Percentiles rank a stretch among this genome's conserved stretches.
Evolutionary conservation across 768 basidiomycete genomes (phyloP).

Genomic region (Termitomyces eurrhizus): DNA sequence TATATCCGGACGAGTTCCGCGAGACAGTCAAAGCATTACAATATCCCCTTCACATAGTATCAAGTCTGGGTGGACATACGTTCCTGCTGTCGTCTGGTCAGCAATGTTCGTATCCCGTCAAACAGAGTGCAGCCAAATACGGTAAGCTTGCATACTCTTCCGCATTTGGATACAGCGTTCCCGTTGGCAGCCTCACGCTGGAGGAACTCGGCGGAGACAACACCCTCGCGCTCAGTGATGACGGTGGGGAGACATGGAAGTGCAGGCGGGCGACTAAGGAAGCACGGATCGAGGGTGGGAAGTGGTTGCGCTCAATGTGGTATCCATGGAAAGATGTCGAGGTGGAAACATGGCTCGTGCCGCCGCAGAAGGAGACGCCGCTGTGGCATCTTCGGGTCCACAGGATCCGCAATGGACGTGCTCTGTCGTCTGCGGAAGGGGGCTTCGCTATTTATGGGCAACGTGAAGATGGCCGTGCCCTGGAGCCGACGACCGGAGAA

Average conservation of each 20-base stretch:
- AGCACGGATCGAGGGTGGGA: constrained; percentile 48
- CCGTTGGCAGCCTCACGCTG: constrained; percentile 60
- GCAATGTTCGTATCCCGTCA: constrained; percentile 75
- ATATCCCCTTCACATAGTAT: constrained; percentile 66
- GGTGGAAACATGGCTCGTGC: constrained; percentile 74
- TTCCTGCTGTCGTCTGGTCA: constrained; percentile 75
- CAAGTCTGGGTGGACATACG: constrained; percentile 59
- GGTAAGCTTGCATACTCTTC: constrained; percentile 75
- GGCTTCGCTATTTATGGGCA: constrained; percentile 73
- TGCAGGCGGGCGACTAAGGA: constrained; percentile 60
- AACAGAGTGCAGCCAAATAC: constrained; percentile 76
- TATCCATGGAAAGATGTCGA: constrained; percentile 69
- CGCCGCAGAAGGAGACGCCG: constrained; percentile 51
- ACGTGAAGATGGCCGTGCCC: constrained; percentile 51
- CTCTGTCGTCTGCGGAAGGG: constrained; percentile 59
- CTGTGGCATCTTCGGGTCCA: constrained; percentile 72
- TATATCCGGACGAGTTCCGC: constrained; percentile 48
- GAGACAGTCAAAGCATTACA: constrained; percentile 47
- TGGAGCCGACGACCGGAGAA: constrained; percentile 43
- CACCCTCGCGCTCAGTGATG: constrained; percentile 67
- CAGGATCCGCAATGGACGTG: constrained; percentile 49
- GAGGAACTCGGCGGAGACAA: constrained; percentile 72
- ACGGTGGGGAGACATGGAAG: constrained; percentile 70
- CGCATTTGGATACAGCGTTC: constrained; percentile 76
- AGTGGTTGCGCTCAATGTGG: constrained; percentile 68